These are phyloP conservation scores for Carpinus fangiana DNA, from an alignment of 306 rosid genomes.

Conservation along the genomic window DNA sequence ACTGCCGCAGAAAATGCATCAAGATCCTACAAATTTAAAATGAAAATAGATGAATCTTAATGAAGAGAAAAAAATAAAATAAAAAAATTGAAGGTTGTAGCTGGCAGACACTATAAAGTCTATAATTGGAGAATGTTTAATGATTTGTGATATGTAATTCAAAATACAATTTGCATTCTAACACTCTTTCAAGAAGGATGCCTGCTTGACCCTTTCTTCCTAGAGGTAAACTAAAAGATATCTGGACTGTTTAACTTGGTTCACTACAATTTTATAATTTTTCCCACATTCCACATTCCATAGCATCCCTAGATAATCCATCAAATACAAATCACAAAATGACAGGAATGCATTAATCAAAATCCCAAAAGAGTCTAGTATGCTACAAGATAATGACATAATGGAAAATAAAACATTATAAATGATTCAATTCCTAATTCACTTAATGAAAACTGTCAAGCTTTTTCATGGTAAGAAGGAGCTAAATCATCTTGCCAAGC, in stretches of 20 bases:
- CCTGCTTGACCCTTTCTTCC: background rate
- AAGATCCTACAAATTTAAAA: slow-evolving; percentile 70
- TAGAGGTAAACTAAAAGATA: background rate
- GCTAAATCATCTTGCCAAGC: background rate
- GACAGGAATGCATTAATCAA: background rate
- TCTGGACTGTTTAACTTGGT: background rate
- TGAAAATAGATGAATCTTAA: slow-evolving; percentile 30
- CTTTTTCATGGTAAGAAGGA: background rate
- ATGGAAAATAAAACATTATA: background rate
- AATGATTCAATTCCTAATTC: background rate
- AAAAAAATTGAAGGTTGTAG: background rate
- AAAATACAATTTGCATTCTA: background rate
- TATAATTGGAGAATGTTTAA: background rate
- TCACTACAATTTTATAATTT: background rate
- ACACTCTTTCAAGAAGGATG: background rate
- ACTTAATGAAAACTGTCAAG: background rate
- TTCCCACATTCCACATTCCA: background rate
- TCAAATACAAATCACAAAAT: background rate
- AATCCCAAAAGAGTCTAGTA: background rate
- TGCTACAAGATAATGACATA: background rate
- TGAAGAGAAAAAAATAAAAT: background rate
- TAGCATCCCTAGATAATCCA: background rate
- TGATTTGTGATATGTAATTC: background rate
- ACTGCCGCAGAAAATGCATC: slow-evolving; percentile 96
- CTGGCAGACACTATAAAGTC: background rate